Base-by-base conservation (phyloP, 495 filamentous ascomycete genomes). In the Glonium stellatum region DNA sequence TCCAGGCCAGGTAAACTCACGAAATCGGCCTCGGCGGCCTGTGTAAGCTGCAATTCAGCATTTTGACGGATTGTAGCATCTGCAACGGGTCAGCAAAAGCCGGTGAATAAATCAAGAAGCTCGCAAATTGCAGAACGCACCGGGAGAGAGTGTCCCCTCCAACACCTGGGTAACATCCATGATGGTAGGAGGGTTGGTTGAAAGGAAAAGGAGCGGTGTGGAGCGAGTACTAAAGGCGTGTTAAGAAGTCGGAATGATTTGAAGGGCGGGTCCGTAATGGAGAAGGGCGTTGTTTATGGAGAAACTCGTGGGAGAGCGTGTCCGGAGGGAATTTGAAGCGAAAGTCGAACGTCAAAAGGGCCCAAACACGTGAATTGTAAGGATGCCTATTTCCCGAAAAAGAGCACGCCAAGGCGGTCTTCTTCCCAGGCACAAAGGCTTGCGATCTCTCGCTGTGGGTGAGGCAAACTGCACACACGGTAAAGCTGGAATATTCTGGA, bases 1-100 rank as follows among this genome's bases (percentile, higher is more conserved):
- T 41, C 15, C 34, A 35, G 48, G 44, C 31, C 35, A 62, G 55
- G 59, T 57, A 49, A 56, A 84, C 92, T 71, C 84, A 98, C 93
- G 74, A 97, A 97, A 76, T 97, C 92, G 62, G 82, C 85, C 71
- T 92, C 90, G 57, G 90, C 89, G 65, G 95, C 93, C 69, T 92
- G 88, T 61, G 81, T 82, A 67, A 98, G 88, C 78, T 97, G 93
- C 73, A 91, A 86, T 77, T 97, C 95, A 65, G 93, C 91, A 74
- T 83, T 86, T 71, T 87, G 84, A 79, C 93, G 91, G 73, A 87
- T 84, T 67, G 85, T 78, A 68, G 90, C 87, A 85, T 98, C 93
- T 97, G 71, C 25, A 66, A 34, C 65, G 57, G 56, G 69, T 72
- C 59, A 75, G 72, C 59, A 13, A n/a, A 31, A 31, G 55, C 21